phyloP scores from a whole-genome alignment of 164 flowering plant genomes.

The Nymphaea colorata region DNA sequence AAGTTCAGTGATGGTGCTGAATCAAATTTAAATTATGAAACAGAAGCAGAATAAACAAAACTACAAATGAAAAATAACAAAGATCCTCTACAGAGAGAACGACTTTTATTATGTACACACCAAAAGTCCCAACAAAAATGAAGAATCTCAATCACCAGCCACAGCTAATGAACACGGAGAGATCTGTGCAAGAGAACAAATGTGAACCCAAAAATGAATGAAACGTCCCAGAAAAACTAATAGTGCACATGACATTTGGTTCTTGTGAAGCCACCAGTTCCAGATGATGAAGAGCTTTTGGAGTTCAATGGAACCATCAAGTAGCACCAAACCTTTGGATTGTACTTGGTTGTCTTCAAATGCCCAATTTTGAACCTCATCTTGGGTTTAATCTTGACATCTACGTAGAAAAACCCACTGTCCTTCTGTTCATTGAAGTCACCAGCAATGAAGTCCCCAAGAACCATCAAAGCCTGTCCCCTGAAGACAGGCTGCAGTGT shows the following conservation, averaged over 20 bases:
- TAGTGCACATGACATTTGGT: slow-evolving; percentile 10
- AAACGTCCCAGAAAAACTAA: not conserved
- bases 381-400: slow-evolving; percentile 33
- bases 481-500: slow-evolving; percentile 8
- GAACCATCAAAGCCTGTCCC: slow-evolving; percentile 7
- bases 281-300: not conserved
- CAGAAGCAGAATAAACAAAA: too few species aligned
- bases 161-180: not conserved
- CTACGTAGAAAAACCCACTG: slow-evolving; percentile 31
- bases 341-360: slow-evolving; percentile 9
- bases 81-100: too few species aligned
- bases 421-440: slow-evolving; percentile 13
- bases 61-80: too few species aligned
- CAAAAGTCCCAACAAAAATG: too few species aligned
- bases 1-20: too few species aligned
- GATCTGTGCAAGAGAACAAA: not conserved
- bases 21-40: too few species aligned
- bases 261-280: slow-evolving; percentile 2
- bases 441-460: not conserved
- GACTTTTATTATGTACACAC: too few species aligned
- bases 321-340: slow-evolving; percentile 18
- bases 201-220: not conserved
- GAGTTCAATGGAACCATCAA: slow-evolving; percentile 15
- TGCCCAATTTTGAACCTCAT: slow-evolving; percentile 39
- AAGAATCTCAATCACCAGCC: too few species aligned